Conservation (phyloP, 2,329 filamentous ascomycete genomes). For the Alternaria consortialis region DNA sequence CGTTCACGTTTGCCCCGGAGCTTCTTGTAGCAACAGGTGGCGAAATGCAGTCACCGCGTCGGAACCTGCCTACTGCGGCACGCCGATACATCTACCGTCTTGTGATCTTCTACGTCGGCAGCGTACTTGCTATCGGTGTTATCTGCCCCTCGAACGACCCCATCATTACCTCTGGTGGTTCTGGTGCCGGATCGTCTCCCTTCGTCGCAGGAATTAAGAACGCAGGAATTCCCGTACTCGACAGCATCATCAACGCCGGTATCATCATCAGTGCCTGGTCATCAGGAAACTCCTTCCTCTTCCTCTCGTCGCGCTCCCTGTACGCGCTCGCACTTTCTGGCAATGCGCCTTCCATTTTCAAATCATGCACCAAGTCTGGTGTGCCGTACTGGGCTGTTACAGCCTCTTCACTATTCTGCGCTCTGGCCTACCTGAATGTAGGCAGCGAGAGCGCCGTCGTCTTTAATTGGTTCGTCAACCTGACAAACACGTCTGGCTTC, state of each 20-base stretch:
- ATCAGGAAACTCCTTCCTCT: slow-evolving; percentile 65
- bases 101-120: slow-evolving; percentile 68
- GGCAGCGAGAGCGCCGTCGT: slow-evolving; percentile 53
- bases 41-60: slow-evolving; percentile 66
- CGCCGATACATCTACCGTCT: slow-evolving; percentile 69
- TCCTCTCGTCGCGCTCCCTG: slow-evolving; percentile 61
- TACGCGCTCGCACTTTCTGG: slow-evolving; percentile 67
- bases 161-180: slow-evolving; percentile 60
- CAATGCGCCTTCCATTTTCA: slow-evolving; percentile 71
- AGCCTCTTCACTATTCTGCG: slow-evolving; percentile 55
- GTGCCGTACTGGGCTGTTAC: slow-evolving; percentile 62
- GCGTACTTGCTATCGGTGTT: slow-evolving; percentile 67
- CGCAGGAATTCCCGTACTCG: slow-evolving; percentile 64
- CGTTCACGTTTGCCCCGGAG: slow-evolving; percentile 22
- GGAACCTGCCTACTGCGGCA: slow-evolving; percentile 67
- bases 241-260: slow-evolving; percentile 73
- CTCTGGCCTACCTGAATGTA: slow-evolving; percentile 61
- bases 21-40: slow-evolving; percentile 62
- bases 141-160: slow-evolving; percentile 65
- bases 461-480: slow-evolving; percentile 76
- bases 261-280: slow-evolving; percentile 72
- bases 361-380: slow-evolving; percentile 67
- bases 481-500: slow-evolving; percentile 67
- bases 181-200: slow-evolving; percentile 62
- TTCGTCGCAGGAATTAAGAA: slow-evolving; percentile 61